phyloP scores from a whole-genome alignment of 345 rosid species.

The Aethionema arabicum region DNA sequence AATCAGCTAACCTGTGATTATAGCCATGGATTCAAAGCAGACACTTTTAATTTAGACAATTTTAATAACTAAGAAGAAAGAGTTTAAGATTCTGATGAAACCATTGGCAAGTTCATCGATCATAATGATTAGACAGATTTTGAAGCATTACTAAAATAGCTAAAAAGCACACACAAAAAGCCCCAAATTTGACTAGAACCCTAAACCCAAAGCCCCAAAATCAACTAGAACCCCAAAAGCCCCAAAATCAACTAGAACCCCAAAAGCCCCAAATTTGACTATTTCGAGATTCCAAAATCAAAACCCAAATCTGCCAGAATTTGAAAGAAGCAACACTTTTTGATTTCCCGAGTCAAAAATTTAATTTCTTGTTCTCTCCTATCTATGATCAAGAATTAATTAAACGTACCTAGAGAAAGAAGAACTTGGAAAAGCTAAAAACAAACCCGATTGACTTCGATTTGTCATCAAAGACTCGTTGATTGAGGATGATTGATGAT shows the following conservation, averaged over 20 bases:
- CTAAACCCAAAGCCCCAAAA: too few relatives aligned
- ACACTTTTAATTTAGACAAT: too few relatives aligned
- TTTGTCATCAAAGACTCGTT: neutral
- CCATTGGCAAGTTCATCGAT: too few relatives aligned
- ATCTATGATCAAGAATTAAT: neutral
- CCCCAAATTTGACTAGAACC: too few relatives aligned
- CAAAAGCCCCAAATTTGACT: neutral
- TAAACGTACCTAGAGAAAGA: constrained; percentile 23
- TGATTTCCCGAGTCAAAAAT: neutral
- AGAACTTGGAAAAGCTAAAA: constrained; percentile 16
- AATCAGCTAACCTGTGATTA: neutral
- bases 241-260: constrained; percentile 16
- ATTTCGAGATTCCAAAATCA: too few relatives aligned
- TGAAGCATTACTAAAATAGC: too few relatives aligned
- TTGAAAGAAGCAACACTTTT: neutral
- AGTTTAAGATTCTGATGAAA: too few relatives aligned
- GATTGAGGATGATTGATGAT: constrained; percentile 11
- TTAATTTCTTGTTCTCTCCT: neutral
- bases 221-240: neutral
- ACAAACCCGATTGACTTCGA: constrained; percentile 16
- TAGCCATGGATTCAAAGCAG: too few relatives aligned
- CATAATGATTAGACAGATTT: too few relatives aligned
- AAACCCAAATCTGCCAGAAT: neutral
- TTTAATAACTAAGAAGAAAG: too few relatives aligned
- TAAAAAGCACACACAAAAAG: too few relatives aligned